These are phyloP conservation scores for Trebouxia sp. DNA, from an alignment of 139 green algal genomes.

Conservation along the genomic window DNA sequence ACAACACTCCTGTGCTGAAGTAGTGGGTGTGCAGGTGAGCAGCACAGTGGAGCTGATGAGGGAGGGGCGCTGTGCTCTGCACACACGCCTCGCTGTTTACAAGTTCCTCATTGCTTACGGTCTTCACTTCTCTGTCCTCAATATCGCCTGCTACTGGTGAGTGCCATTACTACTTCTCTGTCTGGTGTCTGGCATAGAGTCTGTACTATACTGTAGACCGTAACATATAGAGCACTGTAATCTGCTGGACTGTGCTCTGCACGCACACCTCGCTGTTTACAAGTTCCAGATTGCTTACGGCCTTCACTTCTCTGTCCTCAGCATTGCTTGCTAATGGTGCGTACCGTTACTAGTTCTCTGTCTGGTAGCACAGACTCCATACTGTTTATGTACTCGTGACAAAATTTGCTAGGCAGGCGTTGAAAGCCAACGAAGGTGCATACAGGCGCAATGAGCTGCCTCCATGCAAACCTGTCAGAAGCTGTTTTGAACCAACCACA, in stretches of 20 bases:
- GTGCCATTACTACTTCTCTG: too few species aligned
- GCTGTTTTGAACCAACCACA: too few species aligned
- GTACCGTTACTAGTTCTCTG: too few species aligned
- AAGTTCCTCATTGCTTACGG: constrained; percentile 22
- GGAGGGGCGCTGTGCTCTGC: constrained; percentile 3
- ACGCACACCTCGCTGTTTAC: neutral
- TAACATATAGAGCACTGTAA: too few species aligned
- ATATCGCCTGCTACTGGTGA: constrained; percentile 21
- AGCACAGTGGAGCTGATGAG: constrained; percentile 6
- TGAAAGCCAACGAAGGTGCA: too few species aligned
- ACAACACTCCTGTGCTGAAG: neutral
- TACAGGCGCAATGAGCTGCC: too few species aligned
- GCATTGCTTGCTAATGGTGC: constrained; percentile 18
- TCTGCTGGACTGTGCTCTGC: neutral
- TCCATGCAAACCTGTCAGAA: too few species aligned
- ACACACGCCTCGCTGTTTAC: constrained; percentile 1
- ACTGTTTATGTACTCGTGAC: too few species aligned
- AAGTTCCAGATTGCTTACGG: constrained; percentile 19
- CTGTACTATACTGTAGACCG: too few species aligned
- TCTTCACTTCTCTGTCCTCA: constrained; percentile 30
- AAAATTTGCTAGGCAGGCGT: too few species aligned
- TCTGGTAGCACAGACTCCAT: too few species aligned
- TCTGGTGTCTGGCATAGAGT: too few species aligned
- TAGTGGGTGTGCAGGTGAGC: neutral
- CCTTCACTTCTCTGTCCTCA: constrained; percentile 29